phyloP scores from a whole-genome alignment of 139 green algal genomes.

The Micractinium sp. region DNA sequence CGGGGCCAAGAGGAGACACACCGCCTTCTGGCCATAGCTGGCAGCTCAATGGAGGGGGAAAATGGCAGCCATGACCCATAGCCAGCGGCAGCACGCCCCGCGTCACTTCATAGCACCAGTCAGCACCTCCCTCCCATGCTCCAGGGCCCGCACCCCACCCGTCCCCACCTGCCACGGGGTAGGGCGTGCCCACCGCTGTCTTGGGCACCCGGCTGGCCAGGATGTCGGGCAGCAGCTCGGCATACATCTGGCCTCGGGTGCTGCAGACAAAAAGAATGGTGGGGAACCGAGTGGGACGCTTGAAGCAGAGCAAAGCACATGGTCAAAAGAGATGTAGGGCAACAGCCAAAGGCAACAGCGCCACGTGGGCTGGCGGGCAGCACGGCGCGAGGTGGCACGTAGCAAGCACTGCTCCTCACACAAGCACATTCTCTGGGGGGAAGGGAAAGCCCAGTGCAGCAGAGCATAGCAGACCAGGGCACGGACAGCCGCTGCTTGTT shows the following conservation, averaged over 20 bases:
- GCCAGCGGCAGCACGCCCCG: too few species aligned
- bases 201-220: conserved; percentile 70
- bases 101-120: too few species aligned
- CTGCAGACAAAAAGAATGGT: not conserved
- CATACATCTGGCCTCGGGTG: conserved; percentile 75
- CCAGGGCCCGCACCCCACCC: not conserved
- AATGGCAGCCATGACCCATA: too few species aligned
- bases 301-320: not conserved
- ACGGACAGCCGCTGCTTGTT: too few species aligned
- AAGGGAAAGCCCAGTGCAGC: not conserved
- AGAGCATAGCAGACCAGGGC: not conserved
- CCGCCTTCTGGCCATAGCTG: not conserved
- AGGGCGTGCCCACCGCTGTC: conserved; percentile 48
- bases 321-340: not conserved
- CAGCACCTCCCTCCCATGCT: not conserved
- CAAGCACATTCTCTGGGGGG: not conserved
- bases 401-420: not conserved
- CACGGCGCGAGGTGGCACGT: not conserved
- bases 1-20: not conserved
- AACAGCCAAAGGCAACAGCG: too few species aligned
- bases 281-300: not conserved
- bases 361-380: not conserved
- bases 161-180: conserved; percentile 61
- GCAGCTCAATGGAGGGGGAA: too few species aligned
- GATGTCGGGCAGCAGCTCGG: conserved; percentile 72